Conservation (phyloP, 768 basidiomycete species). For the Macrolepiota dolichaula region DNA sequence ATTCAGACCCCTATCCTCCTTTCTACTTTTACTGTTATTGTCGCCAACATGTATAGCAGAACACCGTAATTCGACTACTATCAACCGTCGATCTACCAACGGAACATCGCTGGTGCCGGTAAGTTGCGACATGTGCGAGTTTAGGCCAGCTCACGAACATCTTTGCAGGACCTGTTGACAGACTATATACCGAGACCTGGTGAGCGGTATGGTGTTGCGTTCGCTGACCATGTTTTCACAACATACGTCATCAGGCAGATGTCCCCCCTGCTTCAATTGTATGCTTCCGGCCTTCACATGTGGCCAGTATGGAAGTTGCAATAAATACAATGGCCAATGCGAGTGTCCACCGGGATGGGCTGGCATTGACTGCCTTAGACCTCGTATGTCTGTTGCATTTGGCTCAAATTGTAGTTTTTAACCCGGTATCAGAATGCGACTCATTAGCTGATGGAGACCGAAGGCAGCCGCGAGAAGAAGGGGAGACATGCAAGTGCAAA, state of each 20-base stretch:
- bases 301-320: slow-evolving; percentile 89
- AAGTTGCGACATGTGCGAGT: background rate
- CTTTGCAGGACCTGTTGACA: slow-evolving; percentile 1
- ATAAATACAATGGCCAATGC: slow-evolving; percentile 92
- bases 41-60: background rate
- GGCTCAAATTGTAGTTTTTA: slow-evolving; percentile 7
- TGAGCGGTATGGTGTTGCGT: background rate
- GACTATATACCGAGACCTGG: slow-evolving; percentile 2
- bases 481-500: slow-evolving; percentile 80
- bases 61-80: background rate
- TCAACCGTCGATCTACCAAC: background rate
- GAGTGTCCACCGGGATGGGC: slow-evolving; percentile 98
- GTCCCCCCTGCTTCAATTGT: slow-evolving; percentile 96
- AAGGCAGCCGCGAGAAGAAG: slow-evolving; percentile 74
- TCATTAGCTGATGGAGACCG: slow-evolving; percentile 89
- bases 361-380: slow-evolving; percentile 90
- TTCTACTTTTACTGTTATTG: background rate
- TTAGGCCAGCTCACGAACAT: background rate
- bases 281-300: slow-evolving; percentile 88
- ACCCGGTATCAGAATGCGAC: slow-evolving; percentile 70
- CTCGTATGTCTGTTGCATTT: slow-evolving; percentile 57
- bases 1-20: background rate
- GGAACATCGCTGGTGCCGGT: slow-evolving; percentile 5
- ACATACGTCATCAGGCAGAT: slow-evolving; percentile 40
- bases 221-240: background rate